phyloP scores from a whole-genome alignment of 805 yeast species.

The Starmerella sp. region DNA sequence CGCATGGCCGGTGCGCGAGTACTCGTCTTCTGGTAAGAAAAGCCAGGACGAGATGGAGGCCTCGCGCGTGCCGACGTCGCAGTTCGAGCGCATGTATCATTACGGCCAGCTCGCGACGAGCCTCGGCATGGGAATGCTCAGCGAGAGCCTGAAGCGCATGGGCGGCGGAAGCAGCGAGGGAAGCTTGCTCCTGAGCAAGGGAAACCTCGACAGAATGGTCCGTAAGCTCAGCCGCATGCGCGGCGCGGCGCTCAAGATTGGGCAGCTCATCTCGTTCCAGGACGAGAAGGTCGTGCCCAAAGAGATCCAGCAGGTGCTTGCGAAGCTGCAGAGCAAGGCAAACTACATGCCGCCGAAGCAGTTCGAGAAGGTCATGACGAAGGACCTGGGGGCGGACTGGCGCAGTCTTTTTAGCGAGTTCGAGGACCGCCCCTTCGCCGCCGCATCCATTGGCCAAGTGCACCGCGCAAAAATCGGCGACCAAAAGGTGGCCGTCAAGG shows the following conservation, averaged over 20 bases:
- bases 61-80: slow-evolving; percentile 73
- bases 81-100: slow-evolving; percentile 82
- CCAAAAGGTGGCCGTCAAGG: slow-evolving; percentile 74
- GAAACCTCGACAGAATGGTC: slow-evolving; percentile 79
- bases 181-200: slow-evolving; percentile 58
- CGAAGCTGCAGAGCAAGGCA: slow-evolving; percentile 85
- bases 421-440: slow-evolving; percentile 86
- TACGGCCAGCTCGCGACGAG: slow-evolving; percentile 89
- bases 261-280: slow-evolving; percentile 95
- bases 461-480: slow-evolving; percentile 53
- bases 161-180: slow-evolving; percentile 30
- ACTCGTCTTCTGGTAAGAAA: not conserved
- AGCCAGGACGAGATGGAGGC: slow-evolving; percentile 36
- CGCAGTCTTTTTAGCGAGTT: slow-evolving; percentile 57
- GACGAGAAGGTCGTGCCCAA: slow-evolving; percentile 74
- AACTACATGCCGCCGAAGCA: slow-evolving; percentile 95
- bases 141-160: slow-evolving; percentile 61
- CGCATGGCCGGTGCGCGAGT: not conserved
- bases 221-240: slow-evolving; percentile 85
- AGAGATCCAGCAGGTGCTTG: slow-evolving; percentile 68
- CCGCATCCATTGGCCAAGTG: slow-evolving; percentile 96
- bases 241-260: slow-evolving; percentile 96
- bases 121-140: slow-evolving; percentile 71
- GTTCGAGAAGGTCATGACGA: slow-evolving; percentile 58
- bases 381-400: slow-evolving; percentile 76